Percentiles rank a stretch among this genome's conserved stretches.
Evolutionary conservation across 2,329 filamentous ascomycete genomes (phyloP).

Genomic region (Cercospora beticola): DNA sequence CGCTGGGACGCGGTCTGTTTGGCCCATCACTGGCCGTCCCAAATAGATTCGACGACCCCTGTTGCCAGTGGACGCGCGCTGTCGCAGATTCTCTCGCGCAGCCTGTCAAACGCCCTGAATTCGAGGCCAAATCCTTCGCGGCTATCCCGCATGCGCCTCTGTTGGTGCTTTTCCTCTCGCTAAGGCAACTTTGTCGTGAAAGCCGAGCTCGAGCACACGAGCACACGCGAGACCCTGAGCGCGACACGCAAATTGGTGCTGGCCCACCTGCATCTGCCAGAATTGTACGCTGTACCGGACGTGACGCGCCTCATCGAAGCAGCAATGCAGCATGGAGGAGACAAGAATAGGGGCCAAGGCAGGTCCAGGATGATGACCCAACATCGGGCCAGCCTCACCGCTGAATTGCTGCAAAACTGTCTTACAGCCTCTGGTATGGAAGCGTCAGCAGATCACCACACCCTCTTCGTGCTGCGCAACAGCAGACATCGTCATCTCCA

Average conservation of each 20-base stretch:
- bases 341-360: background rate
- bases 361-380: background rate
- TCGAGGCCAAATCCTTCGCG: background rate
- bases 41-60: background rate
- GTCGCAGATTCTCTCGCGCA: background rate
- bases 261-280: background rate
- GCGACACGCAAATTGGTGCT: background rate
- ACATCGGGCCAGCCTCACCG: background rate
- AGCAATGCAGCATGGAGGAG: background rate
- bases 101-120: background rate
- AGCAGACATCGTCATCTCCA: background rate
- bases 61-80: background rate
- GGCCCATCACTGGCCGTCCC: background rate
- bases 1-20: background rate
- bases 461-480: slow-evolving; percentile 1
- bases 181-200: background rate
- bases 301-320: background rate
- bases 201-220: background rate
- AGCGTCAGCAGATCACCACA: slow-evolving; percentile 6
- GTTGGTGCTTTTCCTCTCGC: background rate
- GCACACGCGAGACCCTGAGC: background rate
- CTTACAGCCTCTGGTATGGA: background rate
- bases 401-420: background rate
- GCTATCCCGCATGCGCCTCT: background rate
- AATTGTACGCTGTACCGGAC: background rate